Percentiles rank a stretch among this genome's conserved stretches.
These are phyloP conservation scores for Panellus pusillus DNA, from an alignment of 768 basidiomycete species.

Conservation along the genomic window DNA sequence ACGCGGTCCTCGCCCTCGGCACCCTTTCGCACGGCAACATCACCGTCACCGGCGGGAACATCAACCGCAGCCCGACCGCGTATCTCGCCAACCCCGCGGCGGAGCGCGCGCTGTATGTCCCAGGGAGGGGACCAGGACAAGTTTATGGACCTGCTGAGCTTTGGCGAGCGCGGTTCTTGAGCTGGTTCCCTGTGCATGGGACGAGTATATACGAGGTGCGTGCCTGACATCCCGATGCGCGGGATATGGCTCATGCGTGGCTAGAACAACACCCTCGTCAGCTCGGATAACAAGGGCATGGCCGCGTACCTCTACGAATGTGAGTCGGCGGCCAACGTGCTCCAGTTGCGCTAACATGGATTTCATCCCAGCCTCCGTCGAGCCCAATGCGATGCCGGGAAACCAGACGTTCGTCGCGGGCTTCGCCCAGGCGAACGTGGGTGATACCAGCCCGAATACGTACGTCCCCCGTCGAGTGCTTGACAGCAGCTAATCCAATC, in stretches of 20 bases:
- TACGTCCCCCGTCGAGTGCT: constrained; percentile 34
- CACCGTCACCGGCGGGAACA: constrained; percentile 66
- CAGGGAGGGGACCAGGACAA: constrained; percentile 66
- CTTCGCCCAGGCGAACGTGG: constrained; percentile 80
- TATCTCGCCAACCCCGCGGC: constrained; percentile 74
- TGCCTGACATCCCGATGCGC: background rate
- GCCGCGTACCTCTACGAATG: constrained; percentile 78
- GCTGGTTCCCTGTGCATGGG: constrained; percentile 78
- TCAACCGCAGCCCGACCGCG: constrained; percentile 73
- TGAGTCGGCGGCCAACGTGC: constrained; percentile 28
- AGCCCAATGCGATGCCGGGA: constrained; percentile 68
- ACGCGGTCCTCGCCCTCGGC: constrained; percentile 59
- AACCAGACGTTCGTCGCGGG: constrained; percentile 72
- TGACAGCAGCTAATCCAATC: background rate
- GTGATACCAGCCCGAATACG: constrained; percentile 81
- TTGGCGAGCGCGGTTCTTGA: constrained; percentile 71
- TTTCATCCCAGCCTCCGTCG: constrained; percentile 49
- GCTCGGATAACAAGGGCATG: constrained; percentile 85
- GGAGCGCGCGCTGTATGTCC: constrained; percentile 63
- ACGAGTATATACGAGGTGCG: constrained; percentile 75
- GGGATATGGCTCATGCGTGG: no score
- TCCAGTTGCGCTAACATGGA: background rate
- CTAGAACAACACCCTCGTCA: constrained; percentile 82
- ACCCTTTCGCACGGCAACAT: constrained; percentile 66
- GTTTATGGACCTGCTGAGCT: constrained; percentile 65